Conservation (phyloP, 805 yeast species). For the Zygosaccharomyces kombuchaensis region DNA sequence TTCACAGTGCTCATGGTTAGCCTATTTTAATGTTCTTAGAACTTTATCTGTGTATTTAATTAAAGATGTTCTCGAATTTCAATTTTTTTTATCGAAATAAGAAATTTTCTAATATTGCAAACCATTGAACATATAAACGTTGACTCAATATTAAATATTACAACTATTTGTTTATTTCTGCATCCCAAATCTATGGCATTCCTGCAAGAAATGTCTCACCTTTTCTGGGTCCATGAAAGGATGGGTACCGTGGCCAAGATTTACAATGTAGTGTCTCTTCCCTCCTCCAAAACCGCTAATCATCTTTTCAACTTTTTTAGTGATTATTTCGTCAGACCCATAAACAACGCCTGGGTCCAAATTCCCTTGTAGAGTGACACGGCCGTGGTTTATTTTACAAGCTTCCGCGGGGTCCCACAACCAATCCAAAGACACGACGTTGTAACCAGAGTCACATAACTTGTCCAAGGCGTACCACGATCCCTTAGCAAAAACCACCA, state of each 20-base stretch:
- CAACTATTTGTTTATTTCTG: conserved; percentile 22
- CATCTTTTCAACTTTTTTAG: conserved; percentile 81
- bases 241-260: conserved; percentile 97
- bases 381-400: conserved; percentile 62
- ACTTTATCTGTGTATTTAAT: neutral
- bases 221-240: conserved; percentile 96
- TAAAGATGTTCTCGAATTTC: neutral
- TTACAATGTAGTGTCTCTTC: conserved; percentile 82
- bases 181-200: conserved; percentile 76
- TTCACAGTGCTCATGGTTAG: conserved; percentile 1
- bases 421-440: conserved; percentile 94
- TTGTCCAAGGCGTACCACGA: conserved; percentile 95
- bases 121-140: neutral
- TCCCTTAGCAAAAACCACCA: conserved; percentile 90
- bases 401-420: conserved; percentile 80
- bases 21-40: neutral
- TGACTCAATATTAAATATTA: neutral
- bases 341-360: conserved; percentile 93
- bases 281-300: conserved; percentile 92
- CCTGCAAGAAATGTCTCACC: conserved; percentile 77
- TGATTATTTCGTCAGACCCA: conserved; percentile 78
- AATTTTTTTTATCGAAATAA: neutral
- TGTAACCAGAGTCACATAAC: conserved; percentile 74
- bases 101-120: neutral
- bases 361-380: conserved; percentile 90